Conservation (phyloP, 805 yeast species). For the Wickerhamomyces hampshirensis region DNA sequence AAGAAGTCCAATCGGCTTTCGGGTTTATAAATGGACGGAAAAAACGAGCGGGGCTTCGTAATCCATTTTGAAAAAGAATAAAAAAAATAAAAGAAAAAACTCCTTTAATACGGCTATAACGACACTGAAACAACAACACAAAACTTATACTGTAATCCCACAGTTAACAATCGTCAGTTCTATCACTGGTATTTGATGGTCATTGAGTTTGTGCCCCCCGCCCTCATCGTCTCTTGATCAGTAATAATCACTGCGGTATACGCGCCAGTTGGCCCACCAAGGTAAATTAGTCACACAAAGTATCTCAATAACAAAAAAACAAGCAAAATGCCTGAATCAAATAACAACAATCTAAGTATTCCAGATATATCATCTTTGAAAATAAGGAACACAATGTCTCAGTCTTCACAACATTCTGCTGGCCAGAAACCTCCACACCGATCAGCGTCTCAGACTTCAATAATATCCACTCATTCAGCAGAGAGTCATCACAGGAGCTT, state of each 20-base stretch:
- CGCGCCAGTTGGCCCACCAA: no score
- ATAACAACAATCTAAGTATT: neutral
- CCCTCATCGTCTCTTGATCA: no score
- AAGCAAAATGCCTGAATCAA: neutral
- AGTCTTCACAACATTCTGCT: slow-evolving; percentile 9
- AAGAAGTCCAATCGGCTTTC: no score
- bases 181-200: no score
- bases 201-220: no score
- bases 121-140: neutral
- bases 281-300: no score
- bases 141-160: no score
- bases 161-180: neutral
- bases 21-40: no score
- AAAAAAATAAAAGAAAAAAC: neutral
- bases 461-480: slow-evolving; percentile 7
- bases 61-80: neutral
- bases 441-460: slow-evolving; percentile 11
- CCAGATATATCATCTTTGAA: slow-evolving; percentile 6
- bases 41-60: neutral
- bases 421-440: slow-evolving; percentile 4
- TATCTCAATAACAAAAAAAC: neutral
- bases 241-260: no score
- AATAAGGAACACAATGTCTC: slow-evolving; percentile 7
- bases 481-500: slow-evolving; percentile 9
- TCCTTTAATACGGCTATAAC: neutral